Conservation (phyloP, 2,329 filamentous ascomycete species). For the Fusarium newnesense region DNA sequence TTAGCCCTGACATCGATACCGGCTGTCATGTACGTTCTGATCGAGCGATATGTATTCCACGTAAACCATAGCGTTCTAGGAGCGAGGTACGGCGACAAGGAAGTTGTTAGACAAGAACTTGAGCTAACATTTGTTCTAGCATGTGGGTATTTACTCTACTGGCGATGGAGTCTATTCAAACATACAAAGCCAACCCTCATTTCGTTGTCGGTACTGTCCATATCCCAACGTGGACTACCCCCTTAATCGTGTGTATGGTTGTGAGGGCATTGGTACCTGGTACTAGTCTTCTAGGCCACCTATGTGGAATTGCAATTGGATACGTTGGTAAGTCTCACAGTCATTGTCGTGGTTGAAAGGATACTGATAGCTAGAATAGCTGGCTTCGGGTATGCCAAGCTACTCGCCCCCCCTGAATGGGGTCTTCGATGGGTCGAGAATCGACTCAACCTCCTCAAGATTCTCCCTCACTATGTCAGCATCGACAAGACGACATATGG, state of each 20-base stretch:
- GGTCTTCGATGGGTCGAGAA: constrained; percentile 87
- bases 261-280: constrained; percentile 81
- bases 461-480: constrained; percentile 91
- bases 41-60: constrained; percentile 79
- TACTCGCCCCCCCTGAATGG: constrained; percentile 90
- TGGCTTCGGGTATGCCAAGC: constrained; percentile 88
- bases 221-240: constrained; percentile 93
- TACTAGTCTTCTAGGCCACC: constrained; percentile 86
- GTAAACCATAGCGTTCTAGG: constrained; percentile 81
- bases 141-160: constrained; percentile 94
- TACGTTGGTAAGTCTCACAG: constrained; percentile 77
- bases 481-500: constrained; percentile 97
- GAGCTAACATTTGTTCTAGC: constrained; percentile 56
- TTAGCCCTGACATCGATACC: constrained; percentile 83
- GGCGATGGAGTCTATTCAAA: constrained; percentile 85
- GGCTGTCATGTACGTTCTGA: constrained; percentile 79
- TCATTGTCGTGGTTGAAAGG: background rate
- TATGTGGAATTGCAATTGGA: constrained; percentile 84
- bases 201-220: constrained; percentile 71
- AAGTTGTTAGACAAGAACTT: too few species aligned
- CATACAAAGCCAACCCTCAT: constrained; percentile 82
- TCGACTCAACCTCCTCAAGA: constrained; percentile 84
- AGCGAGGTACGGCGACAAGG: constrained; percentile 71
- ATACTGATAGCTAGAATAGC: constrained; percentile 57
- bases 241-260: constrained; percentile 79